Conservation (phyloP, 1,284 basidiomycete genomes). For the Ceratobasidium theobromae region DNA sequence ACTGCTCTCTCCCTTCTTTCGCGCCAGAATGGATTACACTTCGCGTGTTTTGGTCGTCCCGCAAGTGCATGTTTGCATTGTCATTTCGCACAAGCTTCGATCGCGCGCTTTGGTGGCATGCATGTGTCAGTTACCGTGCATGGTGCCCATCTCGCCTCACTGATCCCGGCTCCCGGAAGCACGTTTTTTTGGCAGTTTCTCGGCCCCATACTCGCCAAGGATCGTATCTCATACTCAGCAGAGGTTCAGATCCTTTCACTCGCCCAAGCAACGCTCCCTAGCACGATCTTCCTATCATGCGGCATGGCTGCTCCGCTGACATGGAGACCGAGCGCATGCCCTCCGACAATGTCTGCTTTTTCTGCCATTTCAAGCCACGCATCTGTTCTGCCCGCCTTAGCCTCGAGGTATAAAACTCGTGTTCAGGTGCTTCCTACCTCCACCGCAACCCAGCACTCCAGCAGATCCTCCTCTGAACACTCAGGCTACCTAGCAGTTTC, state of each 20-base stretch:
- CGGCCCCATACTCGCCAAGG: conserved; percentile 28
- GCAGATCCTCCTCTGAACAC: conserved; percentile 29
- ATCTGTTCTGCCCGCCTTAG: conserved; percentile 18
- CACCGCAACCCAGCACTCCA: conserved; percentile 33
- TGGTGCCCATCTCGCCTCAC: conserved; percentile 32
- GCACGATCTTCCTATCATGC: conserved; percentile 33
- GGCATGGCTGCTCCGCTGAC: conserved; percentile 32
- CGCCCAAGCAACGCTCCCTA: conserved; percentile 32
- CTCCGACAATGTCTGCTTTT: conserved; percentile 32
- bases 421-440: conserved; percentile 32
- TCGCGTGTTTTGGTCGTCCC: conserved; percentile 22
- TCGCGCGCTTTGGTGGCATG: conserved; percentile 30
- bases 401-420: conserved; percentile 33
- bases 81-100: conserved; percentile 33
- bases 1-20: conserved; percentile 29
- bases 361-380: conserved; percentile 30
- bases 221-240: conserved; percentile 23
- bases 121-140: conserved; percentile 33
- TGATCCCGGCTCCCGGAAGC: conserved; percentile 31
- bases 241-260: conserved; percentile 31
- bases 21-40: conserved; percentile 24
- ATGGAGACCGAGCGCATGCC: conserved; percentile 31
- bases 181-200: conserved; percentile 29
- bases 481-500: conserved; percentile 24
- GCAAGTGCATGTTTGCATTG: conserved; percentile 28